Evolutionary conservation across 2,329 filamentous ascomycete genomes (phyloP).

Genomic region (Dryadomyces quercus-mongolicae): DNA sequence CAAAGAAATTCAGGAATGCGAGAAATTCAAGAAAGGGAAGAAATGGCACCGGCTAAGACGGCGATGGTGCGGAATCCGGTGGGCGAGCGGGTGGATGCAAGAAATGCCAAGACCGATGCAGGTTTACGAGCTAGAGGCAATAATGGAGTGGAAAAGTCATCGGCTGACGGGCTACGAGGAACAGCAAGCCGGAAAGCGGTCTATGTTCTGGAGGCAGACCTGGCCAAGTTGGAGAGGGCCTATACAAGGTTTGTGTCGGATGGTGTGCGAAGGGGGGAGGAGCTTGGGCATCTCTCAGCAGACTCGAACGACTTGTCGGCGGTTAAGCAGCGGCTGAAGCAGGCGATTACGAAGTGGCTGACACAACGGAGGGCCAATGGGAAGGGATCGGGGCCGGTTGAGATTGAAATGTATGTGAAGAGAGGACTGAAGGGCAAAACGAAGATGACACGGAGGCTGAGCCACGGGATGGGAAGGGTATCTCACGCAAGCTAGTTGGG

Average conservation of each 20-base stretch:
- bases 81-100: background rate
- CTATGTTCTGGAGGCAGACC: slow-evolving; percentile 1
- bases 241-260: background rate
- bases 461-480: no score
- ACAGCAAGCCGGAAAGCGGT: background rate
- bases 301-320: slow-evolving; percentile 5
- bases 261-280: background rate
- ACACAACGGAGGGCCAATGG: background rate
- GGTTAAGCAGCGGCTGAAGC: slow-evolving; percentile 7
- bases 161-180: background rate
- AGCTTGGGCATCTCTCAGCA: background rate
- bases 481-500: no score
- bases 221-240: background rate
- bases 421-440: slow-evolving; percentile 7
- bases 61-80: no score
- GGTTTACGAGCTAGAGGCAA: no score
- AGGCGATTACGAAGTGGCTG: slow-evolving; percentile 7
- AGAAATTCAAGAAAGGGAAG: no score
- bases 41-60: no score
- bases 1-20: no score
- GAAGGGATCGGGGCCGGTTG: background rate
- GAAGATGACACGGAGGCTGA: background rate
- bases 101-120: background rate
- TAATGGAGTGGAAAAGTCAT: background rate
- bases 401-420: slow-evolving; percentile 9